Evolutionary conservation across 1,139 yeast species (phyloP).

Genomic region (Yamadazyma triangularis): DNA sequence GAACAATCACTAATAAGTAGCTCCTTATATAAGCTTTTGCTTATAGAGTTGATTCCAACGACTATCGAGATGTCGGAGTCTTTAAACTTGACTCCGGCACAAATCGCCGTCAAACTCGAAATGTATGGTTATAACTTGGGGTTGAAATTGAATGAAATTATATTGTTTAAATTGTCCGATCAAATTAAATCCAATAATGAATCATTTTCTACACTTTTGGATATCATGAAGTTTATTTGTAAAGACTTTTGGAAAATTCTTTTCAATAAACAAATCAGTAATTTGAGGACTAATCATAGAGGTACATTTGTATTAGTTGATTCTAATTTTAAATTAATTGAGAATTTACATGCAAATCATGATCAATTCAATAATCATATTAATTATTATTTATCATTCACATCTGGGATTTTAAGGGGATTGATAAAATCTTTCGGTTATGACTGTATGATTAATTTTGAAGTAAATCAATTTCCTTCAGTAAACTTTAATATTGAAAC

Average conservation of each 20-base stretch:
- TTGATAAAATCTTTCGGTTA: conserved; percentile 69
- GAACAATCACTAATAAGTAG: conserved; percentile 2
- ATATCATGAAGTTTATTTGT: conserved; percentile 87
- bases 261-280: conserved; percentile 85
- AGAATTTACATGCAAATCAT: conserved; percentile 49
- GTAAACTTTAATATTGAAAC: conserved; percentile 75
- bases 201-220: conserved; percentile 51
- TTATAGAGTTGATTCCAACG: conserved; percentile 74
- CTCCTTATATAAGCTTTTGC: conserved; percentile 51
- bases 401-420: conserved; percentile 83
- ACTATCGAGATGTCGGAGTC: conserved; percentile 51
- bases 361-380: conserved; percentile 46
- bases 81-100: conserved; percentile 15
- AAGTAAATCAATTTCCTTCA: conserved; percentile 51
- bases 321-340: conserved; percentile 52
- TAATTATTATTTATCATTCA: conserved; percentile 65
- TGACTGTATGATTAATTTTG: conserved; percentile 64
- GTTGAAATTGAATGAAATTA: conserved; percentile 62
- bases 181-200: conserved; percentile 35
- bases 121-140: conserved; percentile 81
- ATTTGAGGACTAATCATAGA: conserved; percentile 85
- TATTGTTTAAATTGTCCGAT: conserved; percentile 50
- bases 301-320: conserved; percentile 81
- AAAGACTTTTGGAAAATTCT: conserved; percentile 84
- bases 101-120: conserved; percentile 56